Evolutionary conservation across 345 rosid species (phyloP).

Genomic region (Dipteronia dyeriana): DNA sequence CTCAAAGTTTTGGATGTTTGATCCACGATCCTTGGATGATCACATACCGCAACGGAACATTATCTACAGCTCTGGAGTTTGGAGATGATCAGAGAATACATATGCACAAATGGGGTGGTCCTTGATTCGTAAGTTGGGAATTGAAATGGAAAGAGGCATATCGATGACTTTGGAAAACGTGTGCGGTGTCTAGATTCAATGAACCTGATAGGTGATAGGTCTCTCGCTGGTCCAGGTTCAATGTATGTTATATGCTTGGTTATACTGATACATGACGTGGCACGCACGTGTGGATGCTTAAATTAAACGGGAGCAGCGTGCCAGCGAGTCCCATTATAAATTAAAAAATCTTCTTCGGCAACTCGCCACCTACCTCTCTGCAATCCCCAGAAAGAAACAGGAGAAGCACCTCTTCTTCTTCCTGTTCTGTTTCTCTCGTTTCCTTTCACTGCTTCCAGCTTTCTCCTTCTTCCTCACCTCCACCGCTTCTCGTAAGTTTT

Average conservation of each 20-base stretch:
- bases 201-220: background rate
- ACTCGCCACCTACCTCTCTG: slow-evolving; percentile 12
- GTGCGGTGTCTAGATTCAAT: slow-evolving; percentile 20
- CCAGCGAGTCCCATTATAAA: slow-evolving; percentile 14
- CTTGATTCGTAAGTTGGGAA: background rate
- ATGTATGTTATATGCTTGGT: background rate
- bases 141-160: background rate
- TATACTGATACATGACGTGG: too few relatives aligned
- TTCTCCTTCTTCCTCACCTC: background rate
- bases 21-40: too few relatives aligned
- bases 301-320: too few relatives aligned
- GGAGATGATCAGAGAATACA: too few relatives aligned
- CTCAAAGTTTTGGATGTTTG: too few relatives aligned
- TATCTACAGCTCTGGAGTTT: too few relatives aligned
- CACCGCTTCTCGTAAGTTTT: too few relatives aligned
- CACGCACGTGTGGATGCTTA: too few relatives aligned
- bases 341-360: slow-evolving; percentile 9
- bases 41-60: too few relatives aligned
- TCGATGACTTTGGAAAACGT: background rate
- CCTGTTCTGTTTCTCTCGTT: background rate
- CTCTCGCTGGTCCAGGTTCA: slow-evolving; percentile 18
- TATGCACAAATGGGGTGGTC: too few relatives aligned
- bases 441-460: background rate
- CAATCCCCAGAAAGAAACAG: background rate
- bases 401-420: background rate